Conservation (phyloP, 768 basidiomycete species). For the Rhodotorula toruloides region DNA sequence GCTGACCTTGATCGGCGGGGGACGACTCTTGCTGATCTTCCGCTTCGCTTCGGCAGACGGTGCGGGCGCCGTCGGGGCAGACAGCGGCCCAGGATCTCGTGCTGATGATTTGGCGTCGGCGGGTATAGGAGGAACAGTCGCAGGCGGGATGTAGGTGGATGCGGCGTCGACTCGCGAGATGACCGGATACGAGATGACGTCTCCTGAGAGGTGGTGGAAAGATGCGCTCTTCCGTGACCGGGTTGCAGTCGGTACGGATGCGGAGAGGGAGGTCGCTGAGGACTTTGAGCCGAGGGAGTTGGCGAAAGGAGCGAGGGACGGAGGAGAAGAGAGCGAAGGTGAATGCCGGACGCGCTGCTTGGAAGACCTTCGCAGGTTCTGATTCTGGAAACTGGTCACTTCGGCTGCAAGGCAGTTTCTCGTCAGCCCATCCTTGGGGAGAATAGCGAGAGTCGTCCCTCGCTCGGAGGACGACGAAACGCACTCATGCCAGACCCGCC, state of each 20-base stretch:
- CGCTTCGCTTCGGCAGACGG: background rate
- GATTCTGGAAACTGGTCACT: background rate
- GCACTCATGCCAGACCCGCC: background rate
- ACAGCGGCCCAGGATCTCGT: too few relatives aligned
- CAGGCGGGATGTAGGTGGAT: slow-evolving; percentile 15
- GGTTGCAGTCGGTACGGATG: background rate
- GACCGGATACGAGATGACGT: slow-evolving; percentile 30
- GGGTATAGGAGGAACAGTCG: background rate
- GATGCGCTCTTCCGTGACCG: slow-evolving; percentile 6
- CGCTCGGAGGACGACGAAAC: background rate
- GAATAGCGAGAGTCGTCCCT: background rate
- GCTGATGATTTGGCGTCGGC: background rate
- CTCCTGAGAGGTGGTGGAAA: slow-evolving; percentile 12
- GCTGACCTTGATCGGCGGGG: background rate
- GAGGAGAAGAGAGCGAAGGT: slow-evolving; percentile 18
- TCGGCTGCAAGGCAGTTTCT: background rate
- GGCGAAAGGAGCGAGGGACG: slow-evolving; percentile 21
- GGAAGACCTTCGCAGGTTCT: too few relatives aligned
- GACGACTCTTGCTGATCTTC: background rate
- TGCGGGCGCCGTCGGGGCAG: background rate
- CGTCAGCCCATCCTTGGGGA: background rate
- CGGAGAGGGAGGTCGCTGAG: background rate
- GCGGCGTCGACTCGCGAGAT: slow-evolving; percentile 18
- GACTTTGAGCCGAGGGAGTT: background rate
- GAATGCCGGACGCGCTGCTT: background rate